Evolutionary conservation across 352 stramenopile genomes (phyloP), one percentile per base, ranked within the genome.

Genomic region (Globisporangium cederbergense): DNA sequence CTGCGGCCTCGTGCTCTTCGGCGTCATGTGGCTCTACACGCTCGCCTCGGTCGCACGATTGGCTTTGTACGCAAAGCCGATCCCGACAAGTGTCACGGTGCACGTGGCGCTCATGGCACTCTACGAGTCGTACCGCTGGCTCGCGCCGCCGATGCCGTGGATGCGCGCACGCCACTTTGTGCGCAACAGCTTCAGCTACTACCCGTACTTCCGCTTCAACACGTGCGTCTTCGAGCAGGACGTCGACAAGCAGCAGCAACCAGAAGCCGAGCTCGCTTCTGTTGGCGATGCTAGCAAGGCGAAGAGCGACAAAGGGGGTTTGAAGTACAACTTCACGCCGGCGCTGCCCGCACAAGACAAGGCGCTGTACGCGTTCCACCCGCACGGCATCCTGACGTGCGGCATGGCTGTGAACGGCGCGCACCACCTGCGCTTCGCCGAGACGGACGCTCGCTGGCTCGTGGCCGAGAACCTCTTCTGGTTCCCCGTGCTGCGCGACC

Each of bases 381-480:
- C 84, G 28, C 84, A 91, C 49, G 84, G 84, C 32, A 73, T 89
- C 18, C 60, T 90, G 20, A 79, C 77, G 4, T 81, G 72, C 55
- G 85, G 82, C 2, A 81, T 83, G 43, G 72, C 66, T 0, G 53
- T 86, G 28, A 91, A 92, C 47, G 83, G 78, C 47, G 76, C 70
- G 8, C 77, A 86, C 52, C 72, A 86, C 60, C 60, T 71, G 56
- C 64, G 71, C 0, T 93, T 90, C 55, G 38, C 76, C 3, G 58
- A 80, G 11, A 74, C 74, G 18, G 68, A 78, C 22, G 74, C 76
- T 40, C 72, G 71, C 10, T 95, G 83, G 86, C 78, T 95, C 45
- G 77, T 86, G 34, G 72, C 83, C 0, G 74, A 87, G 53, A 85
- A 77, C 51, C 62, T 95, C 16, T 93, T 93, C 59, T 83, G 72